Base-by-base conservation (phyloP, 768 basidiomycete species). In the Trametes maxima region DNA sequence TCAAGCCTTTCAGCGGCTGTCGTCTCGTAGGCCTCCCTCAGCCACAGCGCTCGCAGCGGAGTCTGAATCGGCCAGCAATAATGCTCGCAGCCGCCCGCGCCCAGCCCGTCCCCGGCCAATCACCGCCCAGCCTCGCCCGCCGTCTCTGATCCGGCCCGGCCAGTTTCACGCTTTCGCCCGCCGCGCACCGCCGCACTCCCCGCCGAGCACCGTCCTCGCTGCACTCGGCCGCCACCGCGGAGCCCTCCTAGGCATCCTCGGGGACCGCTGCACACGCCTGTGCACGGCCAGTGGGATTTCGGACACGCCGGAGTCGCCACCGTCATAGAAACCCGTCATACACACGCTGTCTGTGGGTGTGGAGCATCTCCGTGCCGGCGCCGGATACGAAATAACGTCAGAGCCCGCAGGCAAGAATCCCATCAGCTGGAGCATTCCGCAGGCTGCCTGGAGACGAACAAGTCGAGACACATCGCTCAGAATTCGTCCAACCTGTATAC, bases 31-130 rank as follows among this genome's bases (percentile, higher is more conserved):
- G 22, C 46, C 28, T 47, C 43, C 50, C 8, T 21, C 57, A 47
- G 54, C 54, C 62, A 33, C 57, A 49, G 37, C 56, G 47, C 57
- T 33, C 42, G 25, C n/a, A 25, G 42, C 62, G 62, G 62, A 64
- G 62, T 59, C 35, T 10, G 14, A 64, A 64, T 50, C 36, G 2
- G 17, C 28, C 10, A n/a, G 17, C 47, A 24, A 46, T 45, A 60
- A 60, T 62, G 42, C 60, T 44, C 48, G 54, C 48, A 44, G 60
- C 43, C 45, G 45, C 12, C 8, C 45, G 6, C 45, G 45, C 21
- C 45, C 21, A 21, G 35, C 33, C 49, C 13, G 25, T 13, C 47
- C 28, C 28, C 22, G 17, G n/a, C 39, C 54, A 57, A 51, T 51
- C 39, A 43, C 10, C 11, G 40, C 25, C 42, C 57, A 21, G 28